Evolutionary conservation across 2,329 filamentous ascomycete genomes (phyloP), one percentile per base, ranked within the genome.

Genomic region (Blastomyces percursus): DNA sequence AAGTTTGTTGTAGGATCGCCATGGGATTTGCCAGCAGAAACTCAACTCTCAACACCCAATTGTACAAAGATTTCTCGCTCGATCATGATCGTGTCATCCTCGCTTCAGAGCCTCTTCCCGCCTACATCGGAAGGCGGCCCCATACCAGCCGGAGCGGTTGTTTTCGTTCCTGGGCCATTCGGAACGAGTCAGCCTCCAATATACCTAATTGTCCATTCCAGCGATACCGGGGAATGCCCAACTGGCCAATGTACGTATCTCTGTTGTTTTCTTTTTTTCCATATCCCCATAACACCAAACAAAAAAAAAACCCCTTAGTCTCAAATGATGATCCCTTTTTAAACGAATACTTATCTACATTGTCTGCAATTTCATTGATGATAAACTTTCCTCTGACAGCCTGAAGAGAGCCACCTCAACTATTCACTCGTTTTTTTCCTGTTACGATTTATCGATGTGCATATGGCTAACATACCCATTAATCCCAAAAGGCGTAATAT

Each of bases 291-390:
- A 62, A 48, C 59, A 61, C 55, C 46, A 56, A 51, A 19, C 12
- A 38, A 9, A 38, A 6, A 6, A 16, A 44, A 40, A 42, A 48
- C 40, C 40, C 40, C 59, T 8, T 11, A 69, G 70, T 70, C 73
- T 81, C 82, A 81, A 73, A 88, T 91, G 93, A 96, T 97, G 92
- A 96, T 82, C 69, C 77, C 77, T 78, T 78, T 76, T 78, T 81
- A 24, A 35, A 81, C 77, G 83, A 95, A 94, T 90, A 92, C 92
- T 97, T 97, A 97, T 96, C 93, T 96, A 97, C 93, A 96, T 97
- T 97, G 91, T 89, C 93, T 92, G 93, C 74, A 96, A 88, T 79
- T 79, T 76, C 82, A 83, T 88, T 96, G 92, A 95, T 86, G 91
- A 94, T 83, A 83, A 81, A 75, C 65, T 55, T 81, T 83, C 84